Conservation (phyloP, 1,284 basidiomycete genomes). For the Tremellales sp. region DNA sequence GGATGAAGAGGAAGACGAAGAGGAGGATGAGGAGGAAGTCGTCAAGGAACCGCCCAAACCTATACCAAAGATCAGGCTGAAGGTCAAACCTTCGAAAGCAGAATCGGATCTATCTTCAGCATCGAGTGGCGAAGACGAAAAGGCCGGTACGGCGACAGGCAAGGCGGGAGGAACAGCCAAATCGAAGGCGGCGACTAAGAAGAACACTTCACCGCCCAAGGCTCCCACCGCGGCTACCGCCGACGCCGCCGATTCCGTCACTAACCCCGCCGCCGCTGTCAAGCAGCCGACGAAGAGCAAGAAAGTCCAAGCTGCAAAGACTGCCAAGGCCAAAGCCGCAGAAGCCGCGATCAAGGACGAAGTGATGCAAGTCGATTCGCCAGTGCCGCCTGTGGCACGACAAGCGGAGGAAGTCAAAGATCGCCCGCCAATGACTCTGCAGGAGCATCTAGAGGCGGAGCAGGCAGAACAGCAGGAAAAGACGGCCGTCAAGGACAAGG, state of each 20-base stretch:
- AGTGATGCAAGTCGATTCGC: constrained; percentile 13
- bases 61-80: constrained; percentile 1
- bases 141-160: neutral
- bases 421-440: too few species aligned
- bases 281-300: constrained; percentile 2
- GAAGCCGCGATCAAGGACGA: constrained; percentile 10
- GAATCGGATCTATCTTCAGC: constrained; percentile 31
- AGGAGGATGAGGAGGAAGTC: constrained; percentile 11
- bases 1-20: constrained; percentile 13
- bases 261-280: neutral
- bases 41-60: constrained; percentile 3
- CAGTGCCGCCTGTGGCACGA: constrained; percentile 4
- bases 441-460: too few species aligned
- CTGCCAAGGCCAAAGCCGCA: neutral
- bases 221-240: neutral
- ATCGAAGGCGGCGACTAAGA: neutral
- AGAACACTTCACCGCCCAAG: neutral
- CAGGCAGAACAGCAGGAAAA: constrained; percentile 9
- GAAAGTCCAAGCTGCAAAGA: neutral
- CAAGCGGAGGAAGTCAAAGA: constrained; percentile 1
- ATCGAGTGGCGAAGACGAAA: constrained; percentile 16
- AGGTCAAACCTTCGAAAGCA: constrained; percentile 8
- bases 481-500: constrained; percentile 16
- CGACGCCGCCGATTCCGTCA: neutral
- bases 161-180: constrained; percentile 1